Evolutionary conservation across 2,329 filamentous ascomycete species (phyloP), one percentile per base, ranked within the genome.

Genomic region (Amphichorda felina): DNA sequence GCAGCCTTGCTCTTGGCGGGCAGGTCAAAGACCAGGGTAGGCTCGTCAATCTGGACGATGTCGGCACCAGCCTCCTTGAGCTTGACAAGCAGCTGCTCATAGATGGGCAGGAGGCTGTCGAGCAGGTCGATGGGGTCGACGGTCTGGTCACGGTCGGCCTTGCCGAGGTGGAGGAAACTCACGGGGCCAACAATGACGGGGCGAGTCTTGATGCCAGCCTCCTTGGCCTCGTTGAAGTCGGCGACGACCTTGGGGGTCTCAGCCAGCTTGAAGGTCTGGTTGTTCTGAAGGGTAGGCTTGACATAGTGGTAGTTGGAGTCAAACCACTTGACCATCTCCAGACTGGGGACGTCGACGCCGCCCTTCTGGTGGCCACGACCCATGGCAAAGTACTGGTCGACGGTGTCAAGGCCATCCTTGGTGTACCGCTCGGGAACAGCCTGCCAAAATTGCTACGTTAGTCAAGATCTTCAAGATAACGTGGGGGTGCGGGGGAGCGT

Each of bases 261-360:
- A 43, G 72, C 66, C 44, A 98, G 85, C 68, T 82, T 88, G 80
- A 98, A 98, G 57, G 75, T 80, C 77, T 98, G 91, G 75, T 84
- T 82, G 70, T 95, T 81, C 68, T 95, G 87, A 49, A 98, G 78
- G 44, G 91, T 95, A 46, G 91, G 91, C 80, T 96, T 96, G 70
- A 96, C 91, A 66, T 98, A 98, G 77, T 96, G 91, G 81, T 98
- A 98, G 82, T 98, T 98, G 48, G 87, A 94, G 75, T 98, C 91
- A 61, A 98, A 98, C 91, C 91, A 98, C 76, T 98, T 98, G 55
- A 98, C 91, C 91, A 98, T 98, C 76, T 98, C 91, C 66, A 94
- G 71, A 56, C 74, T 76, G 51, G 89, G 86, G 48, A 96, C 91
- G 64, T 98, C 91, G 51, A 96, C 74, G 63, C 84, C 77, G 57